These are phyloP conservation scores for Candida neerlandica DNA, from an alignment of 1,139 yeast genomes.

Conservation along the genomic window DNA sequence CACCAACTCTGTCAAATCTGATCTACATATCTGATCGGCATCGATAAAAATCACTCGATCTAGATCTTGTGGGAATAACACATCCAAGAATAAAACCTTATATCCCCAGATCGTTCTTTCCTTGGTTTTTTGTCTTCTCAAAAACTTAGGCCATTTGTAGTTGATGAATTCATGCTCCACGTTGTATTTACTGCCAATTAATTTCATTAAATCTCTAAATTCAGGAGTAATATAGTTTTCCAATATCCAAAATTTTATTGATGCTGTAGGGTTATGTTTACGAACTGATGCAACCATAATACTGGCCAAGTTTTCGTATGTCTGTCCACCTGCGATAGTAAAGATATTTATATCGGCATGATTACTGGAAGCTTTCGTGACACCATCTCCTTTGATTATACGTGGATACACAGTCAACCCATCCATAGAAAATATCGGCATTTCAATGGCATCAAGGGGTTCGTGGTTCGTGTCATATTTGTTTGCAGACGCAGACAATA, in stretches of 20 bases:
- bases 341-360: constrained; percentile 77
- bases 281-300: constrained; percentile 82
- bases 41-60: constrained; percentile 82
- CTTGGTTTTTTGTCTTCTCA: constrained; percentile 72
- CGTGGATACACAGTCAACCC: constrained; percentile 53
- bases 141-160: constrained; percentile 93
- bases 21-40: constrained; percentile 77
- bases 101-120: constrained; percentile 87
- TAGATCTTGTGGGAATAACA: constrained; percentile 76
- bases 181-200: constrained; percentile 56
- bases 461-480: constrained; percentile 28
- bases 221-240: constrained; percentile 77
- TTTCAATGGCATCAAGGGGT: constrained; percentile 19
- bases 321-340: constrained; percentile 78
- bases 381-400: constrained; percentile 24
- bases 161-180: constrained; percentile 73
- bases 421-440: constrained; percentile 40
- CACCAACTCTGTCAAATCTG: constrained; percentile 70
- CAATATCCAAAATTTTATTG: constrained; percentile 85
- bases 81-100: constrained; percentile 84
- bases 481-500: constrained; percentile 40
- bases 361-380: constrained; percentile 10
- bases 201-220: constrained; percentile 62
- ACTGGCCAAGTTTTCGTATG: constrained; percentile 70
- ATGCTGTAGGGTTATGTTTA: constrained; percentile 59